Conservation (phyloP, 2,329 filamentous ascomycete genomes). For the Colletotrichum orbiculare region DNA sequence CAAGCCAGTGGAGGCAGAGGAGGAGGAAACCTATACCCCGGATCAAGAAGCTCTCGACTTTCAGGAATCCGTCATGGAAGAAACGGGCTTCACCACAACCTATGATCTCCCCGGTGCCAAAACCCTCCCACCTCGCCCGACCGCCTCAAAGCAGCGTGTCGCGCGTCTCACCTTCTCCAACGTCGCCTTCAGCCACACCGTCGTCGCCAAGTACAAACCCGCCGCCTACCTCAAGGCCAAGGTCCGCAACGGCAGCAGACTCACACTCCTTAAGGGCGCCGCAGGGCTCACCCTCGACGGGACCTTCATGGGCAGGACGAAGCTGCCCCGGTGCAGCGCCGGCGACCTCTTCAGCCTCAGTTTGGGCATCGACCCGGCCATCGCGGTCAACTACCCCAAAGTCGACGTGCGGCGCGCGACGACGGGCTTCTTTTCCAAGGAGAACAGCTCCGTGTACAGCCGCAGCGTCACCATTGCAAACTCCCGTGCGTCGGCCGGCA, state of each 20-base stretch:
- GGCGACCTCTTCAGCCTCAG: conserved; percentile 64
- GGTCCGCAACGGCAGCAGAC: conserved; percentile 65
- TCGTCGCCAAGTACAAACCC: conserved; percentile 70
- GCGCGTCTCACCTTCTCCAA: conserved; percentile 62
- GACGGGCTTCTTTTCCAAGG: conserved; percentile 64
- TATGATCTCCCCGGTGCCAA: conserved; percentile 70
- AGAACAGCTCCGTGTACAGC: conserved; percentile 61
- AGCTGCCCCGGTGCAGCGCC: conserved; percentile 64
- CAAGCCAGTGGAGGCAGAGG: background rate
- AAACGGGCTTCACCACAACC: conserved; percentile 68
- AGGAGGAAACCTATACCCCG: conserved; percentile 24
- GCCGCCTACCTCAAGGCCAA: conserved; percentile 69
- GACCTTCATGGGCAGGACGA: conserved; percentile 68
- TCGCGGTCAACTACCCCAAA: conserved; percentile 66
- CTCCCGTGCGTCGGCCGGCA: conserved; percentile 52
- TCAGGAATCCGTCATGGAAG: conserved; percentile 66
- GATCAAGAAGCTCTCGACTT: conserved; percentile 51
- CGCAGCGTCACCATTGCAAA: conserved; percentile 63
- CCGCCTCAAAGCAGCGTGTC: conserved; percentile 68
- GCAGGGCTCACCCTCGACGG: conserved; percentile 72
- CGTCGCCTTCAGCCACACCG: conserved; percentile 65
- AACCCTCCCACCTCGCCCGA: conserved; percentile 63
- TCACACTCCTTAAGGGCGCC: conserved; percentile 66
- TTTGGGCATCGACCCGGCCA: conserved; percentile 69
- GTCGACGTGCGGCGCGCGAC: conserved; percentile 64